Evolutionary conservation across 2,329 filamentous ascomycete species (phyloP), one percentile per base, ranked within the genome.

Genomic region (Phaeoacremonium minimum): DNA sequence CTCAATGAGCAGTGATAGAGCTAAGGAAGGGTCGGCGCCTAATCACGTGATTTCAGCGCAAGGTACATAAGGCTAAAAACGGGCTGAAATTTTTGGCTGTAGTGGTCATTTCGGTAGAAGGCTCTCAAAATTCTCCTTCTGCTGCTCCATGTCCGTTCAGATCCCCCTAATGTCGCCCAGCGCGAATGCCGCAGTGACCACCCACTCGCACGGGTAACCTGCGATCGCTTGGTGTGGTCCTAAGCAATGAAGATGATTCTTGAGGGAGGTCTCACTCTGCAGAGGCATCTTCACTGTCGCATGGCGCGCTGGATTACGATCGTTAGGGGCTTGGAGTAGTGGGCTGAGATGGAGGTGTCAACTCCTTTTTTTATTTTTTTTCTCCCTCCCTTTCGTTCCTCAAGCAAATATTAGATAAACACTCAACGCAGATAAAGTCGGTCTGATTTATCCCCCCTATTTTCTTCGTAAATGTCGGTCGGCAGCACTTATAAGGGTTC

Each of bases 231-330:
- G 60, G 62, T 56, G 66, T 59, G 63, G 63, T 69, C 77, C 63
- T 83, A 75, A 80, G 79, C 74, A 77, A 75, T 80, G 79, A 74
- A 77, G 75, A 77, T 67, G 53, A 83, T 57, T 52, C 78, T 82
- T 78, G 70, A 83, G 80, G 73, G 78, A 81, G 79, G 79, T 40
- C 64, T 83, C 75, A 83, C 79, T 80, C 76, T 80, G 78, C 79
- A 83, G 75, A 82, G 78, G 60, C 60, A 68, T 79, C 71, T 77
- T 75, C 77, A 76, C 78, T 79, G 75, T 80, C 72, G 71, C 70
- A 70, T 83, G 78, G 80, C 80, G 77, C 66, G 68, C 63, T 77
- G 79, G 79, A 83, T 73, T 61, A 81, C 79, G 76, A 71, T 70
- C 67, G 70, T 64, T 68, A 57, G 68, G 73, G 74, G 75, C 61